A percentile compares a stretch with the other conserved stretches of the same genome.
Evolutionary conservation across 495 filamentous ascomycete genomes (phyloP).

Genomic region (Penicillium canescens): DNA sequence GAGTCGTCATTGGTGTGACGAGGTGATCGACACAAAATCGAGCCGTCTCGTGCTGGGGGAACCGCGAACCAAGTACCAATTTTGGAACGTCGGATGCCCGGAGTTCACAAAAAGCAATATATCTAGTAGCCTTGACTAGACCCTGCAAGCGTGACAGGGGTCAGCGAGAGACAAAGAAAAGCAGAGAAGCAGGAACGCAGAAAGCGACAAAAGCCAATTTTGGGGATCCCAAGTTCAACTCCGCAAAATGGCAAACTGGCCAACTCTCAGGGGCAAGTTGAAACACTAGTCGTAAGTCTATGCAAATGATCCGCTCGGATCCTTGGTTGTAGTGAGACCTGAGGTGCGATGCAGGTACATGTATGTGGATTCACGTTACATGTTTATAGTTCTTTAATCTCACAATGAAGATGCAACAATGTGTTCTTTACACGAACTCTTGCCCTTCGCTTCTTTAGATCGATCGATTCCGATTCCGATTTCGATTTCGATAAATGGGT

Average conservation of each 20-base stretch:
- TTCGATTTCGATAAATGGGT: slow-evolving; percentile 13
- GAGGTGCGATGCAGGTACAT: not conserved
- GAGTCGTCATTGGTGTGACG: slow-evolving; percentile 24
- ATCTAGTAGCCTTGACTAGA: too few species aligned
- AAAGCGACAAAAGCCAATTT: not conserved
- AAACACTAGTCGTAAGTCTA: slow-evolving; percentile 8
- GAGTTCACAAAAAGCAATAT: not conserved
- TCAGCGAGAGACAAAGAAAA: not conserved
- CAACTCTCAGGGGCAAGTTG: slow-evolving; percentile 6
- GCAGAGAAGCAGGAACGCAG: not conserved
- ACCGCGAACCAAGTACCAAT: slow-evolving; percentile 17
- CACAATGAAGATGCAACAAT: too few species aligned
- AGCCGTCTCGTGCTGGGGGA: slow-evolving; percentile 18
- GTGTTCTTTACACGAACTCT: slow-evolving; percentile 6
- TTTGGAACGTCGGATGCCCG: slow-evolving; percentile 5
- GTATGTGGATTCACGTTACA: too few species aligned
- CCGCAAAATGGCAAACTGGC: slow-evolving; percentile 1
- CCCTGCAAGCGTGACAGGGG: too few species aligned
- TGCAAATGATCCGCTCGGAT: not conserved
- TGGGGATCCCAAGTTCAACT: slow-evolving; percentile 1
- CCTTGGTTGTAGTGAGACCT: not conserved
- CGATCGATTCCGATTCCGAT: slow-evolving; percentile 25
- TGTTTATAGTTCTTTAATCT: too few species aligned
- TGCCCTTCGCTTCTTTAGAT: slow-evolving; percentile 14
- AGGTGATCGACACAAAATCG: slow-evolving; percentile 24